Conservation (phyloP, 345 rosid genomes). For the rapeseed (Brassica napus) region Da-Ae NC_063442.1:35824501-35825000, state of each 20-base stretch:
- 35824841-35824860: conserved; percentile 76
- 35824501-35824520: conserved; percentile 76
- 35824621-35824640: conserved; percentile 45
- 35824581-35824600: conserved; percentile 74
- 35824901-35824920: conserved; percentile 89
- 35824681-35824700: conserved; percentile 65
- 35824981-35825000: conserved; percentile 97
- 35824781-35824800: conserved; percentile 82
- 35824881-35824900: conserved; percentile 92
- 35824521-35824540: conserved; percentile 93
- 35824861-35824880: conserved; percentile 79
- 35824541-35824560: conserved; percentile 92
- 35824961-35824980: conserved; percentile 70
- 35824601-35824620: conserved; percentile 40
- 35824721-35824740: conserved; percentile 72
- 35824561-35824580: conserved; percentile 76
- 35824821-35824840: conserved; percentile 68
- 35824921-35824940: conserved; percentile 99
- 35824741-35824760: conserved; percentile 92
- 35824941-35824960: conserved; percentile 95
- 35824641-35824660: conserved; percentile 49
- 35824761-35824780: conserved; percentile 86
- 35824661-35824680: conserved; percentile 61
- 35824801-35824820: conserved; percentile 73
- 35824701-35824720: conserved; percentile 89